Evolutionary conservation across 129 eudicot species (phyloP).

Genomic region (Pittosporum tobira): DNA sequence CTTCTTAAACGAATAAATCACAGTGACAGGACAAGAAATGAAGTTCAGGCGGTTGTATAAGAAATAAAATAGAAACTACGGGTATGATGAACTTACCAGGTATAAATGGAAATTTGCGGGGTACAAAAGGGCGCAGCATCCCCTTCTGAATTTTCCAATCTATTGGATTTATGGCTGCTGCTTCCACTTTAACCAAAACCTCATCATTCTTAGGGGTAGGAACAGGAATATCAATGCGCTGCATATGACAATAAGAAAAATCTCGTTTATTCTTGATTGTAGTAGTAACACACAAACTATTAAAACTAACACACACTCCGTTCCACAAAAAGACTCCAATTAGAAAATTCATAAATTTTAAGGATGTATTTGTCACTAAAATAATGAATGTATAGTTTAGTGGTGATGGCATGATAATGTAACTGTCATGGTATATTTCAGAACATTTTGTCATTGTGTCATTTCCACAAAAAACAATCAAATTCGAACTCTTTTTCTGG

Average conservation of each 20-base stretch:
- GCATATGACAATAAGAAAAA: constrained; percentile 6
- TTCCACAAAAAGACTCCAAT: no score
- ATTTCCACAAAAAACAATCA: no score
- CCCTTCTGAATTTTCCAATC: constrained; percentile 61
- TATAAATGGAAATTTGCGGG: constrained; percentile 42
- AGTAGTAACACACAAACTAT: background rate
- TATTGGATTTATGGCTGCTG: constrained; percentile 53
- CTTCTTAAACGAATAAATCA: background rate
- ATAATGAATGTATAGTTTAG: no score
- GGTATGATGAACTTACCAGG: constrained; percentile 32
- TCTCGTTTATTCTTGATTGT: background rate
- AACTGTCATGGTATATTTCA: no score
- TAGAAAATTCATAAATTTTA: no score
- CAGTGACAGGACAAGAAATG: background rate
- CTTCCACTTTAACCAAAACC: constrained; percentile 53
- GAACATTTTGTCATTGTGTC: no score
- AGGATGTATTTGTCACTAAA: no score
- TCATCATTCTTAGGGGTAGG: constrained; percentile 54
- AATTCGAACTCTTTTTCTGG: no score
- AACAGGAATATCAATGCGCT: constrained; percentile 60
- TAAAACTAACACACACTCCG: no score
- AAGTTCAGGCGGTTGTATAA: background rate
- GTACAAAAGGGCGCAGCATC: constrained; percentile 40
- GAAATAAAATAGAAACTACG: background rate
- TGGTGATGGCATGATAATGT: no score